Evolutionary conservation across 2,329 filamentous ascomycete genomes (phyloP).

Genomic region (Knufia petricola): DNA sequence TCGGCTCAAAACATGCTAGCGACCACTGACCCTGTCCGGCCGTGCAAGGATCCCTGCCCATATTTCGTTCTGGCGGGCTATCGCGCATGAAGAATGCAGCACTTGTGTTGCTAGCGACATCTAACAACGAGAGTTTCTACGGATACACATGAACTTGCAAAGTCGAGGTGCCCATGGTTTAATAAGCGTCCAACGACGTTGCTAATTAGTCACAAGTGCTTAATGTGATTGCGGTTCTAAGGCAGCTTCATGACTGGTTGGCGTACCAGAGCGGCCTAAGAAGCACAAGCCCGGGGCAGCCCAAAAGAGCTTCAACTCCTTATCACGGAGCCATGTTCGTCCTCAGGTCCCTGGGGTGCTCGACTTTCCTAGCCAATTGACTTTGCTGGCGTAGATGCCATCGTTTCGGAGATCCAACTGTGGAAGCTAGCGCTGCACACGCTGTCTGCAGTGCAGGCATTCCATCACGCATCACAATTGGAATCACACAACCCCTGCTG

Average conservation of each 20-base stretch:
- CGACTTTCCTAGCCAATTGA: neutral
- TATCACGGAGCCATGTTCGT: neutral
- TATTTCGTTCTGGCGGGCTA: neutral
- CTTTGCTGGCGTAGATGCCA: neutral
- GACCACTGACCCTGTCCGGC: neutral
- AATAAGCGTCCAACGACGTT: too few species aligned
- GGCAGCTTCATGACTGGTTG: neutral
- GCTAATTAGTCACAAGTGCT: too few species aligned
- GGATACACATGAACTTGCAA: neutral
- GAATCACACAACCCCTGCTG: too few species aligned
- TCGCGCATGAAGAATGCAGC: neutral
- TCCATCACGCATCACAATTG: too few species aligned
- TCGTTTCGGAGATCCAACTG: neutral
- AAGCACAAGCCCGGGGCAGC: neutral
- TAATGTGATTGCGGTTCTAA: neutral
- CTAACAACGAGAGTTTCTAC: neutral
- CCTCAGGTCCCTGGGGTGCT: neutral
- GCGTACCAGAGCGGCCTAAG: neutral
- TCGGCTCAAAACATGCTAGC: slow-evolving; percentile 7
- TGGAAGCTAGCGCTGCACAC: neutral
- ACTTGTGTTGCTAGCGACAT: neutral
- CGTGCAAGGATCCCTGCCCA: neutral
- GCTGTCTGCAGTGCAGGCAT: neutral
- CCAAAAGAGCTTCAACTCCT: too few species aligned
- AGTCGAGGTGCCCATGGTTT: neutral